phyloP scores from a whole-genome alignment of 2,329 filamentous ascomycete species.

The Chaetomium globosum region DNA sequence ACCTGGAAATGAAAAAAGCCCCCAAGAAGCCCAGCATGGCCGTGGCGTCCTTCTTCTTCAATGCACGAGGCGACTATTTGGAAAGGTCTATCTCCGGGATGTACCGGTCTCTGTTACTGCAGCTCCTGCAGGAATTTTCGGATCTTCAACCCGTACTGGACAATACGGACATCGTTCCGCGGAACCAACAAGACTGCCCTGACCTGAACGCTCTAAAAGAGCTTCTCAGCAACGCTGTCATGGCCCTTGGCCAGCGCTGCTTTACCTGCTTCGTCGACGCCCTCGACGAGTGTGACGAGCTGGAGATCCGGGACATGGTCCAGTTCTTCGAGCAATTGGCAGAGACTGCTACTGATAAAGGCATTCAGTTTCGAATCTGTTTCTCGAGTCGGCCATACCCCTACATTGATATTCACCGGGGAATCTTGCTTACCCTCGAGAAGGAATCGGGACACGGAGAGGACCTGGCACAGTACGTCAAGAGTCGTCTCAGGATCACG shows the following conservation, averaged over 20 bases:
- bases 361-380: slow-evolving; percentile 41
- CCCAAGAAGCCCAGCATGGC: slow-evolving; percentile 30
- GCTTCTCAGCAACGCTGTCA: slow-evolving; percentile 34
- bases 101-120: slow-evolving; percentile 53
- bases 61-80: slow-evolving; percentile 48
- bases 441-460: slow-evolving; percentile 40
- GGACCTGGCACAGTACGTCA: slow-evolving; percentile 42
- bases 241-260: slow-evolving; percentile 23
- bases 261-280: slow-evolving; percentile 45
- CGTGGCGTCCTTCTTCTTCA: slow-evolving; percentile 53
- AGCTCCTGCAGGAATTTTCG: slow-evolving; percentile 46
- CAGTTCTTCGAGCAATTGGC: slow-evolving; percentile 47
- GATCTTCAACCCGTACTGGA: slow-evolving; percentile 44
- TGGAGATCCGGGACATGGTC: slow-evolving; percentile 48
- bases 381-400: slow-evolving; percentile 54
- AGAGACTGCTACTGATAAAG: slow-evolving; percentile 31
- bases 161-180: slow-evolving; percentile 9
- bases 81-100: slow-evolving; percentile 53
- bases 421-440: slow-evolving; percentile 40
- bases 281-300: slow-evolving; percentile 50
- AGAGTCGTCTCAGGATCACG: slow-evolving; percentile 37
- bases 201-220: slow-evolving; percentile 32
- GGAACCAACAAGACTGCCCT: slow-evolving; percentile 9
- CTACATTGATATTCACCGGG: slow-evolving; percentile 41
- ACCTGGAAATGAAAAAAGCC: slow-evolving; percentile 24